These are phyloP conservation scores for Bruguiera gymnorhiza DNA, from an alignment of 345 rosid genomes.

Conservation along the genomic window DNA sequence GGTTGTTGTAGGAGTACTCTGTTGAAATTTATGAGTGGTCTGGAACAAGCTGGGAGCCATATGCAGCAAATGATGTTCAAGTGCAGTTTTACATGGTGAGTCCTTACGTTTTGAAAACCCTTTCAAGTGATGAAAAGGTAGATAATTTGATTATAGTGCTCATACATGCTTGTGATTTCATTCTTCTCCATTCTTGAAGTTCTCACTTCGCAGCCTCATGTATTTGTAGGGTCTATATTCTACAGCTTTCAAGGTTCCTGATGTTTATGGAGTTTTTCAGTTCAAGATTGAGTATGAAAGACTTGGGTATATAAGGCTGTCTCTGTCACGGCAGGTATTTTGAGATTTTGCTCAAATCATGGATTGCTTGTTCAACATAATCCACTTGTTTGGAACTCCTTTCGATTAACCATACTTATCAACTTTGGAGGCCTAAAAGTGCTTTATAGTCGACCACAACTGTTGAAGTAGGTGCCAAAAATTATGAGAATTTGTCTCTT, in stretches of 20 bases:
- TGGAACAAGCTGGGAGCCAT: constrained; percentile 64
- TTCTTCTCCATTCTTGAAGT: neutral
- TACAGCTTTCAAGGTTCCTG: constrained; percentile 60
- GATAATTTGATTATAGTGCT: neutral
- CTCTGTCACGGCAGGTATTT: constrained; percentile 60
- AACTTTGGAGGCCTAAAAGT: neutral
- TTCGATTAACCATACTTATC: neutral
- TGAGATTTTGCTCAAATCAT: neutral
- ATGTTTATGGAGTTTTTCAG: constrained; percentile 67
- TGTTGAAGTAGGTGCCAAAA: neutral
- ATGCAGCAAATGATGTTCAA: constrained; percentile 53
- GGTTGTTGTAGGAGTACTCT: constrained; percentile 45
- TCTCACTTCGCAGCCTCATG: neutral
- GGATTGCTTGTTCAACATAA: neutral
- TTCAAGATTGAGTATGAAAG: constrained; percentile 56
- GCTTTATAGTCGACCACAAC: too few relatives aligned
- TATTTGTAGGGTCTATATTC: constrained; percentile 46
- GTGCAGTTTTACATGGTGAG: constrained; percentile 71
- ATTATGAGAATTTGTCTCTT: neutral
- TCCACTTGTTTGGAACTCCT: neutral
- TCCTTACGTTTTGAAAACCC: constrained; percentile 53
- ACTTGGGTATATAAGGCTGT: constrained; percentile 56
- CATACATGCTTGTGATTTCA: neutral
- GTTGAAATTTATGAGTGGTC: constrained; percentile 65
- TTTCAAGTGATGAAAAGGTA: constrained; percentile 50